phyloP scores from a whole-genome alignment of 352 stramenopile genomes.

The Achlya hypogyna region DNA sequence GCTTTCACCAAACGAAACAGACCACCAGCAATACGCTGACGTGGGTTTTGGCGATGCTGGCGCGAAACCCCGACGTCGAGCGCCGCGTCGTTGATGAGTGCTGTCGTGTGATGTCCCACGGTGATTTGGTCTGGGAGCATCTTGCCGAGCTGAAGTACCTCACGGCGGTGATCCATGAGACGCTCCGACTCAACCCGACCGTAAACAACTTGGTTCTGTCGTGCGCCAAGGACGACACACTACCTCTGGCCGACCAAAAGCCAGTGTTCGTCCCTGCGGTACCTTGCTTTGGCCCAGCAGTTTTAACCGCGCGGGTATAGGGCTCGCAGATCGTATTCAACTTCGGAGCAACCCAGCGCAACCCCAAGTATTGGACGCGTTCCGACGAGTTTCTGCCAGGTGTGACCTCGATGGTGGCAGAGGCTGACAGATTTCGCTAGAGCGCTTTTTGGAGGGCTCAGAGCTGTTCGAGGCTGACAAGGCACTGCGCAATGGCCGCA shows the following conservation, averaged over 20 bases:
- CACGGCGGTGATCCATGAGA: conserved; percentile 7
- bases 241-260: background rate
- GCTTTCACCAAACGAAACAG: too few species aligned
- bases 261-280: conserved; percentile 19
- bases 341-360: conserved; percentile 1
- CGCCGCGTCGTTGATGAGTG: background rate
- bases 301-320: background rate
- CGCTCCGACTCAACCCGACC: background rate
- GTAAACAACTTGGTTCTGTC: background rate
- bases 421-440: background rate
- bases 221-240: conserved; percentile 3
- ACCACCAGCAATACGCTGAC: background rate
- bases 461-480: background rate
- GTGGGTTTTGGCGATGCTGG: conserved; percentile 11
- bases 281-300: background rate
- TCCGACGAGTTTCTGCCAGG: conserved; percentile 11
- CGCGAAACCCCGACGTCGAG: background rate
- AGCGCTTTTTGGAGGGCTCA: background rate
- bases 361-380: conserved; percentile 3
- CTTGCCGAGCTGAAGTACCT: conserved; percentile 14
- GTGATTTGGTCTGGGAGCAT: background rate
- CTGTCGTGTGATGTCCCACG: background rate
- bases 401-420: too few species aligned
- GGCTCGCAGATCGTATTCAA: background rate
- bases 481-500: background rate